phyloP scores from a whole-genome alignment of 345 rosid genomes.

The Ceriops tagal region DNA sequence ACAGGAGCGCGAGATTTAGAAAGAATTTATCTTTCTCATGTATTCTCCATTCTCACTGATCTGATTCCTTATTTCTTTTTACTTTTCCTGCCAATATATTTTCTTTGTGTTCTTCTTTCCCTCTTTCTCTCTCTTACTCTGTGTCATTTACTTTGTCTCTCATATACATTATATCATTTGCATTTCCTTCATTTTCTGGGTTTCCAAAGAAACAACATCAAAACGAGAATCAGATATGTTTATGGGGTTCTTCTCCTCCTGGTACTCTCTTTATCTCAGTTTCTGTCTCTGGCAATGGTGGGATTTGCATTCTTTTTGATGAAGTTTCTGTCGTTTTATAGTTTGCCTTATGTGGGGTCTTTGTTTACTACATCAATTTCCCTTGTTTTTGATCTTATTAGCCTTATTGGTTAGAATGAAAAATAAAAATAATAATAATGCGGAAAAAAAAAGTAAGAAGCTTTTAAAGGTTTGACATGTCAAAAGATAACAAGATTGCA shows the following conservation, averaged over 20 bases:
- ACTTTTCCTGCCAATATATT: background rate
- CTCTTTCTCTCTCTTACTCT: background rate
- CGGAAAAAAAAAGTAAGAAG: too few species aligned
- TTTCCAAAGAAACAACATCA: background rate
- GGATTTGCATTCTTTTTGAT: slow-evolving; percentile 9
- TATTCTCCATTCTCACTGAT: background rate
- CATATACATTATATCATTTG: background rate
- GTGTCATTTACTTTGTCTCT: background rate
- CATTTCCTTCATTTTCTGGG: slow-evolving; percentile 7
- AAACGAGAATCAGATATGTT: background rate
- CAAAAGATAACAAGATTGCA: too few species aligned
- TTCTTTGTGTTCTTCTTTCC: background rate
- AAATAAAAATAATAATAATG: background rate
- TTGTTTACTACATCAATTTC: background rate
- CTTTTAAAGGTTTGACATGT: too few species aligned
- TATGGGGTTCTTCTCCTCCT: slow-evolving; percentile 5
- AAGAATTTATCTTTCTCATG: slow-evolving; percentile 3
- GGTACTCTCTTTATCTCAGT: slow-evolving; percentile 4
- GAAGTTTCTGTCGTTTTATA: background rate
- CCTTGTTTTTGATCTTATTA: background rate
- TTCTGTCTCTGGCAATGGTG: background rate
- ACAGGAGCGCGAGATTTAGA: slow-evolving; percentile 1
- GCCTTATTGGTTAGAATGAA: background rate
- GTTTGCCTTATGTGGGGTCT: background rate
- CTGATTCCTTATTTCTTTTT: slow-evolving; percentile 5